Evolutionary conservation across 306 rosid species (phyloP).

Genomic region (Lithocarpus polystachyus): DNA sequence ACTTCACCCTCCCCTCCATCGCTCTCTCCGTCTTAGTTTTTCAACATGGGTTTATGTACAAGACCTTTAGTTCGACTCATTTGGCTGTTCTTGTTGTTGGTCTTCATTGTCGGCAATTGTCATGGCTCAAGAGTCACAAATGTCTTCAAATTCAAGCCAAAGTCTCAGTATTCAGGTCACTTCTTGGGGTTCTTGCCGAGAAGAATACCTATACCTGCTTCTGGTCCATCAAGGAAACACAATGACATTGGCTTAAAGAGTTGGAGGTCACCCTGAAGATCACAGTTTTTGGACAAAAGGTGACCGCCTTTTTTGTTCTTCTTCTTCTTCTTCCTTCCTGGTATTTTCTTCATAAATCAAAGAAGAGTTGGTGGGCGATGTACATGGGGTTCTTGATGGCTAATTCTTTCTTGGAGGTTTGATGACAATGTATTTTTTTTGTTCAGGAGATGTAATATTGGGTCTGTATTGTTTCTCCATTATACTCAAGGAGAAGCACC

Average conservation of each 20-base stretch:
- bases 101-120: constrained; percentile 40
- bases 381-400: constrained; percentile 37
- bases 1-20: background rate
- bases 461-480: constrained; percentile 32
- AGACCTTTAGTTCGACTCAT: constrained; percentile 29
- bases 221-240: constrained; percentile 96
- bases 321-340: background rate
- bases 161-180: constrained; percentile 55
- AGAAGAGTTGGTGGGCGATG: constrained; percentile 36
- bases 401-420: constrained; percentile 44
- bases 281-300: constrained; percentile 28
- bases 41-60: constrained; percentile 49
- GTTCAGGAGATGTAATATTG: constrained; percentile 27
- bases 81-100: constrained; percentile 39
- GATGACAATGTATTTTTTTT: constrained; percentile 23
- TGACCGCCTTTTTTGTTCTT: constrained; percentile 26
- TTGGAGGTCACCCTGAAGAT: constrained; percentile 61
- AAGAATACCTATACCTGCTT: constrained; percentile 67
- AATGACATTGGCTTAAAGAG: constrained; percentile 71
- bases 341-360: constrained; percentile 33
- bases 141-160: constrained; percentile 58
- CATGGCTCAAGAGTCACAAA: constrained; percentile 48
- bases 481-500: constrained; percentile 28
- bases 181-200: constrained; percentile 80
- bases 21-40: constrained; percentile 1